A percentile compares a stretch with the other conserved stretches of the same genome.
Evolutionary conservation across 768 basidiomycete species (phyloP).

Genomic region (Amanita molliuscula): DNA sequence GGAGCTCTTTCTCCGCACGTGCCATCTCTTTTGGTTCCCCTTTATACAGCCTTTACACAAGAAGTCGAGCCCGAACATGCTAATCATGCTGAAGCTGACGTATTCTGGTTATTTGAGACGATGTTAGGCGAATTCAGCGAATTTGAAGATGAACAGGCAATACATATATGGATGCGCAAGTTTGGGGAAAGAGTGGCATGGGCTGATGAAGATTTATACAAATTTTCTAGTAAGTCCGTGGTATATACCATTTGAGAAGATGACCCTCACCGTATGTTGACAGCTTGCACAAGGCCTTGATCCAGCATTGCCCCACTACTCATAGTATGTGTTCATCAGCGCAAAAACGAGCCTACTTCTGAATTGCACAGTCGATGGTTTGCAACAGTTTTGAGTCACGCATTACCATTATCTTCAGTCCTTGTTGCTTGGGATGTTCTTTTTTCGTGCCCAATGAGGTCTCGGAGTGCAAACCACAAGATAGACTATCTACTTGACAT

Average conservation of each 20-base stretch:
- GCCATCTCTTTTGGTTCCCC: constrained; percentile 57
- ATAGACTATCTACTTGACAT: constrained; percentile 63
- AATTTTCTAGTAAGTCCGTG: constrained; percentile 40
- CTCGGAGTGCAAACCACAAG: constrained; percentile 47
- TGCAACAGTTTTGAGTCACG: constrained; percentile 59
- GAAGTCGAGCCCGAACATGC: constrained; percentile 53
- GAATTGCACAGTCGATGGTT: constrained; percentile 54
- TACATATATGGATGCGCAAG: constrained; percentile 49
- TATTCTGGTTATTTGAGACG: constrained; percentile 75
- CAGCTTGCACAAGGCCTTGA: constrained; percentile 59
- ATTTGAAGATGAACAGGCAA: constrained; percentile 59
- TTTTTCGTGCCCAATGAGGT: constrained; percentile 47
- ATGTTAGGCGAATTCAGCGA: constrained; percentile 66
- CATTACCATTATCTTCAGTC: constrained; percentile 52
- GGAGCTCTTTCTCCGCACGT: constrained; percentile 58
- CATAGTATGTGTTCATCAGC: constrained; percentile 43
- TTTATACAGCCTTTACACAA: constrained; percentile 52
- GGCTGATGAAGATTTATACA: constrained; percentile 55
- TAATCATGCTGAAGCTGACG: constrained; percentile 66
- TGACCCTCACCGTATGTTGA: neutral
- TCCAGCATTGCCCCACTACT: constrained; percentile 68
- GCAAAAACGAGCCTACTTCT: constrained; percentile 1
- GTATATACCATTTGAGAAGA: constrained; percentile 3
- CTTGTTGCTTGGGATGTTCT: constrained; percentile 63
- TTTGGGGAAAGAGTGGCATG: constrained; percentile 49